A percentile compares a stretch with the other conserved stretches of the same genome.
phyloP scores from a whole-genome alignment of 73 alveolate genomes.

The Durusdinium trenchii region DNA sequence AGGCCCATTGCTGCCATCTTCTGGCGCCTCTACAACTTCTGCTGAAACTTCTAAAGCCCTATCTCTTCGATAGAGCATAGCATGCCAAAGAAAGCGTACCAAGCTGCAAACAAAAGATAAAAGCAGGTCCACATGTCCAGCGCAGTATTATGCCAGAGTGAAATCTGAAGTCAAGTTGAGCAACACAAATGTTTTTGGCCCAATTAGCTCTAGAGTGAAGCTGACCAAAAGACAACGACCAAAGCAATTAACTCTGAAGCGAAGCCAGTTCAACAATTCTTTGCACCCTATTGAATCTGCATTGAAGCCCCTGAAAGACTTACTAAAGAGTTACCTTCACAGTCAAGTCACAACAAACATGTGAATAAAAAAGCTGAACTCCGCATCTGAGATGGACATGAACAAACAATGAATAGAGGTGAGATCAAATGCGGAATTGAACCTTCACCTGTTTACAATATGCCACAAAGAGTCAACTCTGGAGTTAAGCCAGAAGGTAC shows the following conservation, averaged over 20 bases:
- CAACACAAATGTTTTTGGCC: background rate
- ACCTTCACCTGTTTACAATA: background rate
- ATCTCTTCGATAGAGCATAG: background rate
- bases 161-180: background rate
- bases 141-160: background rate
- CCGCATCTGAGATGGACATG: background rate
- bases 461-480: background rate
- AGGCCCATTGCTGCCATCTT: background rate
- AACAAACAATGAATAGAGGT: background rate
- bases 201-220: background rate
- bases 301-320: background rate
- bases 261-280: background rate
- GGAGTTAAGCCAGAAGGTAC: background rate
- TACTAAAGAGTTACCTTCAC: background rate
- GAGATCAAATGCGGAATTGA: background rate
- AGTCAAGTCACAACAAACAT: background rate
- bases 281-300: background rate
- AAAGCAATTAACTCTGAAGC: background rate
- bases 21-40: background rate
- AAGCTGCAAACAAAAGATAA: background rate
- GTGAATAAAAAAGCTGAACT: background rate
- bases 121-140: background rate
- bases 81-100: background rate
- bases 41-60: background rate
- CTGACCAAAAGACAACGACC: background rate